Conservation (phyloP, 148 eudicot genomes). For the Vaccinium corymbosum region DNA sequence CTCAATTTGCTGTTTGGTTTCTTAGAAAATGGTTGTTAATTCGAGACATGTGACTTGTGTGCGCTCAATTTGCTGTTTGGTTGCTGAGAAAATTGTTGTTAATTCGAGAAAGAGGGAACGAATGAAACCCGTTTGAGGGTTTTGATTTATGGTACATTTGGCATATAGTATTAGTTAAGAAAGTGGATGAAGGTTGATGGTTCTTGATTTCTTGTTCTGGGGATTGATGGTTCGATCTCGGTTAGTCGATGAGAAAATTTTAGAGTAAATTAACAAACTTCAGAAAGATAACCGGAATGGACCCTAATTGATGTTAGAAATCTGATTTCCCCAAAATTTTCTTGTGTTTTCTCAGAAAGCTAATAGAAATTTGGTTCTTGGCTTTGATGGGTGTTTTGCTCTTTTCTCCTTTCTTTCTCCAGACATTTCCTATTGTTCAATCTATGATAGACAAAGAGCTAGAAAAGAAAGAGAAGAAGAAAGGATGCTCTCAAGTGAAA, state of each 20-base stretch:
- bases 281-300: not conserved
- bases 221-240: slow-evolving; percentile 25
- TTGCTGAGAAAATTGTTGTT: too few relatives aligned
- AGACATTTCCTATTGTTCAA: slow-evolving; percentile 54
- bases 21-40: not conserved
- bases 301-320: not conserved
- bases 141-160: not conserved
- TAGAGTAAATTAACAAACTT: not conserved
- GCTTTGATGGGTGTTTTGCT: not conserved
- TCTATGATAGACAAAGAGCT: slow-evolving; percentile 49
- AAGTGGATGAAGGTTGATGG: not conserved
- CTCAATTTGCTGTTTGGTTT: not conserved
- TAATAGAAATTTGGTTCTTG: not conserved
- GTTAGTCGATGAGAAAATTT: not conserved
- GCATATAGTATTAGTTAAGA: not conserved
- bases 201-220: not conserved
- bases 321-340: not conserved
- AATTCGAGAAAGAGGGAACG: not conserved
- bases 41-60: not conserved
- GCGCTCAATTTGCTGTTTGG: too few relatives aligned
- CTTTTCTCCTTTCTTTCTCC: not conserved
- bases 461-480: slow-evolving; percentile 68
- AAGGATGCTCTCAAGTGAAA: slow-evolving; percentile 52
- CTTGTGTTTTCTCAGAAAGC: not conserved
- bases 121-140: not conserved